These are phyloP conservation scores for Schizophyllum commune DNA, from an alignment of 1,284 basidiomycete genomes.

Conservation along the genomic window DNA sequence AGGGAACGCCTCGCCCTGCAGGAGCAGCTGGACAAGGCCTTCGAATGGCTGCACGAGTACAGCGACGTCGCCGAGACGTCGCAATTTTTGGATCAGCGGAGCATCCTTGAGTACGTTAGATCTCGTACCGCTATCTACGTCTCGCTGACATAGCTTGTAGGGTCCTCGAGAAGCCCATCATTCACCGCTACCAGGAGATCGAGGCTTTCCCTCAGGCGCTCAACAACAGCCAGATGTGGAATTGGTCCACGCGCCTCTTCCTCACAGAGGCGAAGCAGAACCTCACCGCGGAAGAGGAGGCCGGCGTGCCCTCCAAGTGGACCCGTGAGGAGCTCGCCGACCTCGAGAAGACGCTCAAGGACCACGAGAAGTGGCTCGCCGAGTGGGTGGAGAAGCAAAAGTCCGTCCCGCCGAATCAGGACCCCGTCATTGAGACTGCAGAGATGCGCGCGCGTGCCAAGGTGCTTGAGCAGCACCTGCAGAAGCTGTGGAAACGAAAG, in stretches of 20 bases:
- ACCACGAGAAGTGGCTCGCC: conserved; percentile 76
- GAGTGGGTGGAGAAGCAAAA: conserved; percentile 78
- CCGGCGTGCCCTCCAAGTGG: conserved; percentile 65
- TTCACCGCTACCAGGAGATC: conserved; percentile 82
- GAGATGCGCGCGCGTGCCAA: conserved; percentile 81
- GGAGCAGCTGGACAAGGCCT: conserved; percentile 61
- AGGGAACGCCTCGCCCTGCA: conserved; percentile 63
- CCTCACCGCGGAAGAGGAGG: conserved; percentile 50
- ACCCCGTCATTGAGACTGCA: conserved; percentile 73
- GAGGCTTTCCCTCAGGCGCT: conserved; percentile 67
- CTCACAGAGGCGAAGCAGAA: conserved; percentile 71
- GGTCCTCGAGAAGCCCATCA: conserved; percentile 73
- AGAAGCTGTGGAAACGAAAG: conserved; percentile 60
- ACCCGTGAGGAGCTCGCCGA: conserved; percentile 74
- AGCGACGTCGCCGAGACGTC: conserved; percentile 80
- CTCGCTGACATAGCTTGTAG: conserved; percentile 30
- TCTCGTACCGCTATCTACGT: background rate
- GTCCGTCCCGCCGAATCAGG: conserved; percentile 59
- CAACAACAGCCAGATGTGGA: conserved; percentile 76
- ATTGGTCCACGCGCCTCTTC: conserved; percentile 76
- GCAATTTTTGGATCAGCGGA: conserved; percentile 66
- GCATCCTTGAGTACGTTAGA: conserved; percentile 69
- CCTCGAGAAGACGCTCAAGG: conserved; percentile 67
- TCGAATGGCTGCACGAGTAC: conserved; percentile 79
- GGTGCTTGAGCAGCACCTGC: conserved; percentile 69